Evolutionary conservation across 768 basidiomycete genomes (phyloP).

Genomic region (Boletus tomentosulus): DNA sequence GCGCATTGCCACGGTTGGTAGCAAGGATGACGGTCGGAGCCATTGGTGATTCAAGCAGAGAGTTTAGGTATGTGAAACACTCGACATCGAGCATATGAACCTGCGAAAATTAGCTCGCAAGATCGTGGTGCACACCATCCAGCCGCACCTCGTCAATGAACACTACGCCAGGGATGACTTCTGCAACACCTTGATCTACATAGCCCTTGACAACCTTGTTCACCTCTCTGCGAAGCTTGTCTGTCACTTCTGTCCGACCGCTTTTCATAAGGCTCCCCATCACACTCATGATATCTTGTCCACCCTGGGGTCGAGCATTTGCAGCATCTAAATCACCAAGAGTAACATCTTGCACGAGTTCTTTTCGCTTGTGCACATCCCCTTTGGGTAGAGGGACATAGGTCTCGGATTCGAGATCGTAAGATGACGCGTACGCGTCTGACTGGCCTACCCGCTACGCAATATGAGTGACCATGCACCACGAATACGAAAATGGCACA

Average conservation of each 20-base stretch:
- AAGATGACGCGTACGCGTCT: constrained; percentile 96
- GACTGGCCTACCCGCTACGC: constrained; percentile 88
- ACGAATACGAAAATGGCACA: constrained; percentile 29
- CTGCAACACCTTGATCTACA: constrained; percentile 97
- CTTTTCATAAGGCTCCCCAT: constrained; percentile 92
- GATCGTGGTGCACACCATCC: neutral
- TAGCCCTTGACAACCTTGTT: constrained; percentile 97
- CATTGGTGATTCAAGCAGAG: constrained; percentile 92
- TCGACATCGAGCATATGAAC: constrained; percentile 99
- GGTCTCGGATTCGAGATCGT: constrained; percentile 96
- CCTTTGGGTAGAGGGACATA: constrained; percentile 97
- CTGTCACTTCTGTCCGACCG: constrained; percentile 93
- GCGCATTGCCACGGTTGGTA: constrained; percentile 89
- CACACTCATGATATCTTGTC: constrained; percentile 98
- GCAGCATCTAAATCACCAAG: constrained; percentile 94
- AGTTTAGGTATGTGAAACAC: constrained; percentile 97
- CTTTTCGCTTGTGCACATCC: constrained; percentile 94
- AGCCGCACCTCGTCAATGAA: constrained; percentile 92
- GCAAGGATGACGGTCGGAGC: constrained; percentile 97
- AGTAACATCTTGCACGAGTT: constrained; percentile 92
- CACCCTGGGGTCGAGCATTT: constrained; percentile 92
- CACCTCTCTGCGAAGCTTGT: constrained; percentile 91
- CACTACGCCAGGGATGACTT: constrained; percentile 95
- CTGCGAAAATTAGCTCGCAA: constrained; percentile 37
- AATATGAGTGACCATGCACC: neutral